These are phyloP conservation scores for Penicillium longicatenatum DNA, from an alignment of 495 filamentous ascomycete species.

Conservation along the genomic window DNA sequence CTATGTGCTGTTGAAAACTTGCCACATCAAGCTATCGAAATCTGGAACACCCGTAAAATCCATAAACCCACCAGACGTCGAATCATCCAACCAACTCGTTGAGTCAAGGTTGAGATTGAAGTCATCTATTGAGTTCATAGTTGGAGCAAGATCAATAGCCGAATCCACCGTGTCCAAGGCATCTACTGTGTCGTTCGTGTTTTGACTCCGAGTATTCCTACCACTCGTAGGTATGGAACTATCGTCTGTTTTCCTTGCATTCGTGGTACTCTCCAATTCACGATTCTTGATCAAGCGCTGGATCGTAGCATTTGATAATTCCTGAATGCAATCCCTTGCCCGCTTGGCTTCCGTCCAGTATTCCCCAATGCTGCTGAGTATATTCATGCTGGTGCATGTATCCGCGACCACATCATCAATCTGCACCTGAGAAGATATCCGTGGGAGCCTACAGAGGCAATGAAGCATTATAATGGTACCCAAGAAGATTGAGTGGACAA, in stretches of 20 bases:
- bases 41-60: constrained; percentile 34
- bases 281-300: constrained; percentile 39
- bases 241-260: not conserved
- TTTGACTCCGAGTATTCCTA: not conserved
- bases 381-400: constrained; percentile 38
- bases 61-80: constrained; percentile 30
- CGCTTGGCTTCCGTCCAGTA: constrained; percentile 47
- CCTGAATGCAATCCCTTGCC: constrained; percentile 46
- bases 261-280: constrained; percentile 12
- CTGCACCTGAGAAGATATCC: constrained; percentile 33
- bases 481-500: constrained; percentile 46
- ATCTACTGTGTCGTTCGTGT: not conserved
- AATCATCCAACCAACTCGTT: constrained; percentile 32
- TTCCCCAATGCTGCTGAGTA: constrained; percentile 50
- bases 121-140: constrained; percentile 16
- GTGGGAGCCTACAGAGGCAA: constrained; percentile 42
- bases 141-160: constrained; percentile 10
- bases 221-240: not conserved
- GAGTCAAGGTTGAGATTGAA: constrained; percentile 14
- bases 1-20: constrained; percentile 29
- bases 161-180: constrained; percentile 11
- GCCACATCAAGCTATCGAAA: constrained; percentile 40
- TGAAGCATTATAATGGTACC: constrained; percentile 45
- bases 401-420: constrained; percentile 41
- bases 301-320: constrained; percentile 40